Conservation (phyloP, 176 grass and related monocot genomes). For the Carex kokanica region DNA sequence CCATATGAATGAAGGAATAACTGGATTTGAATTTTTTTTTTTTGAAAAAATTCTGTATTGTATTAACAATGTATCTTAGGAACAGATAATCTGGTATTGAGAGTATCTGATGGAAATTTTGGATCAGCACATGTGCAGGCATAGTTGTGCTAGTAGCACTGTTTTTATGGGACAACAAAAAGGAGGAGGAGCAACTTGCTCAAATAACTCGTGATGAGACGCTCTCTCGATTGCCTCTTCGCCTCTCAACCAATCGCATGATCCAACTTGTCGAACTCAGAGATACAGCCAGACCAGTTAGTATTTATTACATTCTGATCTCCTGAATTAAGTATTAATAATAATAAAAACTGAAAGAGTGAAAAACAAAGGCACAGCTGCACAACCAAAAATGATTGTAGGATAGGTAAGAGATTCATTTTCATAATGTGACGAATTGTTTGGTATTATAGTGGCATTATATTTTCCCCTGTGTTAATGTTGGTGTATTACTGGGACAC, state of each 20-base stretch:
- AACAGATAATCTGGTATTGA: not conserved
- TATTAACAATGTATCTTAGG: not conserved
- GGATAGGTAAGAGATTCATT: not conserved
- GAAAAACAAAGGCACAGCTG: not conserved
- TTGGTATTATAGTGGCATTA: not conserved
- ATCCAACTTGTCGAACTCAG: conserved; percentile 83
- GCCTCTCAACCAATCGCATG: conserved; percentile 78
- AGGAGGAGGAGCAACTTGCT: conserved; percentile 90
- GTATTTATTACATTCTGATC: conserved; percentile 47
- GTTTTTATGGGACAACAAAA: conserved; percentile 92
- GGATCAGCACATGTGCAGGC: conserved; percentile 82
- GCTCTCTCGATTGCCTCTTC: conserved; percentile 82
- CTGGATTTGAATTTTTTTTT: not conserved
- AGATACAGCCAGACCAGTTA: conserved; percentile 86
- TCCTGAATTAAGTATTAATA: not conserved
- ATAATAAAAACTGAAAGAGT: not conserved
- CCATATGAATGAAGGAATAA: not conserved
- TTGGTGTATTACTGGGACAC: not conserved
- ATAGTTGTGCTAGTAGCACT: conserved; percentile 86
- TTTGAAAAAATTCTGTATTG: not conserved
- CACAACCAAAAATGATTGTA: not conserved
- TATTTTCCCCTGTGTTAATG: not conserved
- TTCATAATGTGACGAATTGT: not conserved
- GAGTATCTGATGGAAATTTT: conserved; percentile 58
- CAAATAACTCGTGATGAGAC: conserved; percentile 90